Conservation (phyloP, 2,329 filamentous ascomycete species). For the Helotiales sp. region DNA sequence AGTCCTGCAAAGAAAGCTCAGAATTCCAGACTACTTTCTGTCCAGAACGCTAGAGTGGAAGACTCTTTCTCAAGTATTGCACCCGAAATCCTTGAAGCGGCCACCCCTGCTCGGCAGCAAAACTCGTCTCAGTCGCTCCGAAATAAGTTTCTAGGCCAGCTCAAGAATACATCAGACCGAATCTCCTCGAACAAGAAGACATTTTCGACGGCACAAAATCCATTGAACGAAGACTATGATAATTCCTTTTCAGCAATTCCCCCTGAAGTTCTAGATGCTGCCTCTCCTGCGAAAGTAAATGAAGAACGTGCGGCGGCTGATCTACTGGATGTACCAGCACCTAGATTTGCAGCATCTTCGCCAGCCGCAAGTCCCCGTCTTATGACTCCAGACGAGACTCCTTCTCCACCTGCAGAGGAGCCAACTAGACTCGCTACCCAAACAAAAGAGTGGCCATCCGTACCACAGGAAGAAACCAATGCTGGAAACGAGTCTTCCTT, state of each 20-base stretch:
- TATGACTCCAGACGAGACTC: conserved; percentile 33
- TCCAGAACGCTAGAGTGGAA: conserved; percentile 16
- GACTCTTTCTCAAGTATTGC: conserved; percentile 32
- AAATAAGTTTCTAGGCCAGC: conserved; percentile 2
- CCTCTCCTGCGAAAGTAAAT: conserved; percentile 8
- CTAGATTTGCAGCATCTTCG: conserved; percentile 6
- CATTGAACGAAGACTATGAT: conserved; percentile 19
- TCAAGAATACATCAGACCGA: conserved; percentile 25
- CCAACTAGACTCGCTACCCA: not conserved
- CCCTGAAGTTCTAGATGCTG: conserved; percentile 16
- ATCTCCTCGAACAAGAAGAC: conserved; percentile 2
- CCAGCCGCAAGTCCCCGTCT: conserved; percentile 18
- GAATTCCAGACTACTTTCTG: conserved; percentile 18
- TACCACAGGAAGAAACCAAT: not conserved
- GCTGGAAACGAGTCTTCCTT: conserved; percentile 17
- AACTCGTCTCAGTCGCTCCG: conserved; percentile 15
- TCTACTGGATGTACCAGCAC: conserved; percentile 8
- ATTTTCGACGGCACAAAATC: conserved; percentile 2
- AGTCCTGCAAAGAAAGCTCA: conserved; percentile 18
- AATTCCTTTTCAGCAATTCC: conserved; percentile 29
- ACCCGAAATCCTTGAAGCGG: conserved; percentile 25
- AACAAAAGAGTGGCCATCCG: not conserved
- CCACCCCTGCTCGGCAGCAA: conserved; percentile 23
- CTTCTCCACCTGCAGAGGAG: conserved; percentile 26
- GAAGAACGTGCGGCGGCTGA: not conserved